Base-by-base conservation (phyloP, 2,329 filamentous ascomycete genomes). In the Pestalotiopsis sp. region DNA sequence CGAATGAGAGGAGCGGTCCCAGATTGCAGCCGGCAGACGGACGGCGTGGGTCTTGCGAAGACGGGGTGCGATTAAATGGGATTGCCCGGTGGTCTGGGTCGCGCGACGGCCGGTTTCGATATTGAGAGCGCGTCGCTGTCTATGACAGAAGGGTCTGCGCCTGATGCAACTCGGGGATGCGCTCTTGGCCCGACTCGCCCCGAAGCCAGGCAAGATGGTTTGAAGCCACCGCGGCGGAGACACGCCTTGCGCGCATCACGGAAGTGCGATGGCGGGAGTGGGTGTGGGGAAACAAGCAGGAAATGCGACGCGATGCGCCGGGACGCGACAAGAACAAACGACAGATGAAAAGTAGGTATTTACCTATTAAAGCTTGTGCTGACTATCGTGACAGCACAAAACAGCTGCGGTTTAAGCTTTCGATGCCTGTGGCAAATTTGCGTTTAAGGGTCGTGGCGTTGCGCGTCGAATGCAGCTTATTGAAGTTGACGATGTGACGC, bases 301-400 rank as follows among this genome's bases (percentile, higher is more conserved):
- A 77, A 79, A 70, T 84, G 82, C 73, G 85, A 85, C 71, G 85
- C 83, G 86, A 88, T 88, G 76, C 68, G 70, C 71, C 71, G 72
- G 70, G 74, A 72, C 72, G 79, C 78, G 76, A 80, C 17, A 52
- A 52, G 45, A 52, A 52, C 45, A 52, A 52, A 52, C 45, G 45
- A 52, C 45, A 14, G 41, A 45, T 13, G 41, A 52, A 52, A 52
- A 52, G 20, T 5, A 52, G 17, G 7, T 52, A 52, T 52, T 52
- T 52, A 52, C 45, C 45, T 52, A n/a, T 52, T 52, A 20, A 20
- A 20, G 45, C 20, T 52, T n/a, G 45, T 6, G 17, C 14, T n/a
- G 17, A 52, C 20, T 9, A 52, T n/a, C 14, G 14, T n/a, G 45
- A n/a, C 45, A 52, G 45, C 45, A 20, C 45, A n/a, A 20, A 31